A percentile compares a stretch with the other conserved stretches of the same genome.
phyloP scores from a whole-genome alignment of 129 eudicot genomes.

The Flaveria brownii region DNA sequence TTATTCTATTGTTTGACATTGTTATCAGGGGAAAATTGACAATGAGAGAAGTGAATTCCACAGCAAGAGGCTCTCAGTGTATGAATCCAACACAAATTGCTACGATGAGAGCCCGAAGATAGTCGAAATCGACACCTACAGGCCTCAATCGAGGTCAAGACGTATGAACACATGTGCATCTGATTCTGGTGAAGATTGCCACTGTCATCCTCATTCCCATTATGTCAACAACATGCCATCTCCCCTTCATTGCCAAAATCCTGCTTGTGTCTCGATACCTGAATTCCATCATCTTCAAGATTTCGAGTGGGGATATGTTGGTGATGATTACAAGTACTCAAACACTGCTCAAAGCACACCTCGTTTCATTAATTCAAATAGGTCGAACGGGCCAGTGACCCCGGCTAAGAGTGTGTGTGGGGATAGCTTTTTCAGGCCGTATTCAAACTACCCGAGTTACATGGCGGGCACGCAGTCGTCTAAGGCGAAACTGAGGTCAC shows the following conservation, averaged over 20 bases:
- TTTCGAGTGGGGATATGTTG: conserved; percentile 59
- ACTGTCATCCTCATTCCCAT: conserved; percentile 27
- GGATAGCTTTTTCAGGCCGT: conserved; percentile 65
- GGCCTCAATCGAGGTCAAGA: conserved; percentile 69
- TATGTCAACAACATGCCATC: conserved; percentile 40
- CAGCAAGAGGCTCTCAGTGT: conserved; percentile 65
- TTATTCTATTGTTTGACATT: not conserved
- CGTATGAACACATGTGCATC: conserved; percentile 55
- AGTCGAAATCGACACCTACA: conserved; percentile 82
- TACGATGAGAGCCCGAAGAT: conserved; percentile 80
- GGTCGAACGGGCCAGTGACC: conserved; percentile 53
- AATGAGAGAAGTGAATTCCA: conserved; percentile 61
- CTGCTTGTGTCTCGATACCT: conserved; percentile 63
- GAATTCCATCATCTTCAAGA: conserved; percentile 51
- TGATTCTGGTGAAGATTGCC: conserved; percentile 57
- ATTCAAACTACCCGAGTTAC: conserved; percentile 67
- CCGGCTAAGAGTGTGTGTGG: conserved; percentile 90
- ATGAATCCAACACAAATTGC: conserved; percentile 43
- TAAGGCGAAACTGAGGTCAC: conserved; percentile 76
- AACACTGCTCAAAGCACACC: conserved; percentile 84
- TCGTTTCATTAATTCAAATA: conserved; percentile 45
- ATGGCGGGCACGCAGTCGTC: conserved; percentile 88
- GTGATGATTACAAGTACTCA: conserved; percentile 51
- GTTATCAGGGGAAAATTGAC: conserved; percentile 59
- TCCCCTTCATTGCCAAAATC: conserved; percentile 56